Evolutionary conservation across 179 eudicot species (phyloP).

Genomic region (Beta lomatogona): DNA sequence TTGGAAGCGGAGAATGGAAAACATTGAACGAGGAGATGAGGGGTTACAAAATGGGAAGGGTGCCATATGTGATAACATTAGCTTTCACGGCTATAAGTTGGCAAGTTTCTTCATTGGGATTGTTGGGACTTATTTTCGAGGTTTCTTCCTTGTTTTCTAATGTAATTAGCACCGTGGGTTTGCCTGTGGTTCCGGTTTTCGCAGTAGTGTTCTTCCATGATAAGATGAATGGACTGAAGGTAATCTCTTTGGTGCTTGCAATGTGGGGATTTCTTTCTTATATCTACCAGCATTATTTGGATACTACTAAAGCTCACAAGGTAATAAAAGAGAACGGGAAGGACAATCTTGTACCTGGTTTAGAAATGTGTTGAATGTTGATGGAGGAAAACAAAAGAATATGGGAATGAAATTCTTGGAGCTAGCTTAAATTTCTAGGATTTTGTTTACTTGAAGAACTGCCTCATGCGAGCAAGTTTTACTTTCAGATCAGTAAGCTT

Average conservation of each 20-base stretch:
- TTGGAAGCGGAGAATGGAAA: constrained; percentile 70
- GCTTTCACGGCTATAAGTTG: constrained; percentile 58
- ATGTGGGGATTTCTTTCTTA: constrained; percentile 58
- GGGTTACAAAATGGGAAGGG: constrained; percentile 42
- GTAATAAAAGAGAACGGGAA: background rate
- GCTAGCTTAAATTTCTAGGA: no score
- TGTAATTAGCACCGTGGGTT: constrained; percentile 44
- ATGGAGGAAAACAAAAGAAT: background rate
- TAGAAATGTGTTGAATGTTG: constrained; percentile 4
- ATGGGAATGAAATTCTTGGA: no score
- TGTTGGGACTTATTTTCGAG: constrained; percentile 62
- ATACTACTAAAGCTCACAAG: constrained; percentile 10
- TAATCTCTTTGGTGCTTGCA: constrained; percentile 48
- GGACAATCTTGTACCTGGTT: background rate
- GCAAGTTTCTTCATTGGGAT: constrained; percentile 52
- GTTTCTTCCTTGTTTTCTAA: constrained; percentile 71
- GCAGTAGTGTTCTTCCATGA: constrained; percentile 52
- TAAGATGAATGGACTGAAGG: constrained; percentile 53
- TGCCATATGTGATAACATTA: constrained; percentile 52
- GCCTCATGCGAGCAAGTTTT: no score
- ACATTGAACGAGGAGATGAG: constrained; percentile 48
- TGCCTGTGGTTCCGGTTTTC: constrained; percentile 51
- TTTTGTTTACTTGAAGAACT: no score
- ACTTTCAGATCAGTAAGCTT: no score
- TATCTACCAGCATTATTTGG: constrained; percentile 52